Evolutionary conservation across 2,329 filamentous ascomycete species (phyloP).

Genomic region (Fusarium sp.): DNA sequence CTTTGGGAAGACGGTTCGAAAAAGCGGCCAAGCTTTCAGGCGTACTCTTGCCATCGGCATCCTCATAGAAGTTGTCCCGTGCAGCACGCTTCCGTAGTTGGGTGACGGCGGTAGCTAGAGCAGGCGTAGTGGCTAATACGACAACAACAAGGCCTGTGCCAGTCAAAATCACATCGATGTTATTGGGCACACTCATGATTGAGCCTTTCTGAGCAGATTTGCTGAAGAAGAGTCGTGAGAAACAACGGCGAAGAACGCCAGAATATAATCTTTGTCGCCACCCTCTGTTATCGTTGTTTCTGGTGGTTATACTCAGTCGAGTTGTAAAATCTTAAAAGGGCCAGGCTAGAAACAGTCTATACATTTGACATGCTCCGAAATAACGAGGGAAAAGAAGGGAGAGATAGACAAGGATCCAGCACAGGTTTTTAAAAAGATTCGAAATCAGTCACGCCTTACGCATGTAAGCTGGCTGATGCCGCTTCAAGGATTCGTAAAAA

Average conservation of each 20-base stretch:
- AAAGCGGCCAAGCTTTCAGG: constrained; percentile 69
- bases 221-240: not conserved
- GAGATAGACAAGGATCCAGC: constrained; percentile 1
- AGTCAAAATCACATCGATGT: constrained; percentile 40
- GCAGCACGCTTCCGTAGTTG: constrained; percentile 48
- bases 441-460: constrained; percentile 14
- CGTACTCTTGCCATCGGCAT: constrained; percentile 74
- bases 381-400: not conserved
- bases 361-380: not conserved
- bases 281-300: not conserved
- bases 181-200: constrained; percentile 24
- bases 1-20: constrained; percentile 66
- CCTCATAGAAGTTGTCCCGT: constrained; percentile 65
- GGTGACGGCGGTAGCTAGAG: constrained; percentile 44
- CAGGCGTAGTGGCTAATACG: constrained; percentile 49
- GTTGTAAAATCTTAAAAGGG: not conserved
- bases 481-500: constrained; percentile 3
- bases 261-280: not conserved
- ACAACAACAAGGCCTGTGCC: constrained; percentile 47
- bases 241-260: constrained; percentile 17
- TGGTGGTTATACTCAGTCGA: not conserved
- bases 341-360: not conserved
- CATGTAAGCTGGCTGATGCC: constrained; percentile 27
- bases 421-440: constrained; percentile 9
- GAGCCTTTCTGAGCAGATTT: not conserved